Evolutionary conservation across 106 monocot genomes (phyloP).

Genomic region (Acanthochlamys bracteata): DNA sequence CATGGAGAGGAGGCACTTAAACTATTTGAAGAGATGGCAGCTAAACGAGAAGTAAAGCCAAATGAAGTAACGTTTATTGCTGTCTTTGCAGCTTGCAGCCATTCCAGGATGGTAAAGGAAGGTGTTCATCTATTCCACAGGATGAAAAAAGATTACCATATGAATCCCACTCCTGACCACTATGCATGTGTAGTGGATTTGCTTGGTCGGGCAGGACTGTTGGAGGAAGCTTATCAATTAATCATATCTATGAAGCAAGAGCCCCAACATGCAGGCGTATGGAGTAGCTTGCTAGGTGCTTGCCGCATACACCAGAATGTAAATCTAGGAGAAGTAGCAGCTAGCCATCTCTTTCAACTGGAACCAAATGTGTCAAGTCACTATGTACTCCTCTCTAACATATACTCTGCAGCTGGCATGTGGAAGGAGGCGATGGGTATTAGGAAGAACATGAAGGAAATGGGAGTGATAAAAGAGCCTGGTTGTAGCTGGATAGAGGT

Average conservation of each 20-base stretch:
- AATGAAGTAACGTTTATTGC: slow-evolving; percentile 76
- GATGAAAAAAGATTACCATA: slow-evolving; percentile 30
- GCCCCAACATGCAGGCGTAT: slow-evolving; percentile 36
- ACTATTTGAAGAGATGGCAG: slow-evolving; percentile 50
- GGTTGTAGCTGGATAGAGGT: slow-evolving; percentile 87
- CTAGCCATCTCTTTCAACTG: slow-evolving; percentile 52
- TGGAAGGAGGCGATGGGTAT: slow-evolving; percentile 61
- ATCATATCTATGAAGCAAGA: slow-evolving; percentile 37
- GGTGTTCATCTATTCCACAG: slow-evolving; percentile 52
- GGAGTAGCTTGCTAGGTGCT: slow-evolving; percentile 87
- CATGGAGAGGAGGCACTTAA: slow-evolving; percentile 48
- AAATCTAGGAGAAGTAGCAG: slow-evolving; percentile 48
- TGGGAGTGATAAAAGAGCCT: slow-evolving; percentile 69
- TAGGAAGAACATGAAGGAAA: slow-evolving; percentile 63
- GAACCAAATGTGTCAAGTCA: slow-evolving; percentile 79
- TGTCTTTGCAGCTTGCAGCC: slow-evolving; percentile 77
- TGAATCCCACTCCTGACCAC: slow-evolving; percentile 55
- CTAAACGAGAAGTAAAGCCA: slow-evolving; percentile 36
- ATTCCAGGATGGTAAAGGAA: slow-evolving; percentile 70
- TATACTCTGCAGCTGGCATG: slow-evolving; percentile 51
- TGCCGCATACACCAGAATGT: slow-evolving; percentile 52
- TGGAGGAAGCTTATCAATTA: slow-evolving; percentile 49
- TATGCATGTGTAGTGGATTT: slow-evolving; percentile 78
- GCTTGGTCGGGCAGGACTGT: slow-evolving; percentile 62
- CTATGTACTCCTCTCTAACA: slow-evolving; percentile 87